A percentile compares a stretch with the other conserved stretches of the same genome.
phyloP scores from a whole-genome alignment of 805 yeast genomes.

The Peterozyma toletana region DNA sequence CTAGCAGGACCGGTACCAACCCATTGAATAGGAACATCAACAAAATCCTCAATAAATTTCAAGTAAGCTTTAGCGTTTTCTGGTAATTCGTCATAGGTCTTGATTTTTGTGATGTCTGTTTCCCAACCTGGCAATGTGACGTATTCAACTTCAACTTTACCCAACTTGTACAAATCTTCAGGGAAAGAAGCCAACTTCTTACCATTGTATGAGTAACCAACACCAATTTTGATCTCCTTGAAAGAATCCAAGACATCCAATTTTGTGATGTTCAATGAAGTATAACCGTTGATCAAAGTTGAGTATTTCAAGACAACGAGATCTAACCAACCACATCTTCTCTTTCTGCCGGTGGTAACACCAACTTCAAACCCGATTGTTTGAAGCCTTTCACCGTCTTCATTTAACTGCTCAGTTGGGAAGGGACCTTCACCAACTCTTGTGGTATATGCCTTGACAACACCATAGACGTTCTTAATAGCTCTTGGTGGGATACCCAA shows the following conservation, averaged over 20 bases:
- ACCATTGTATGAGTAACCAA: slow-evolving; percentile 77
- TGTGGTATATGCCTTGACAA: slow-evolving; percentile 96
- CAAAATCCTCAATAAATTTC: slow-evolving; percentile 76
- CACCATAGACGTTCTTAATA: slow-evolving; percentile 82
- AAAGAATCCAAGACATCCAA: slow-evolving; percentile 91
- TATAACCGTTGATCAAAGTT: slow-evolving; percentile 88
- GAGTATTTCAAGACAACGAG: slow-evolving; percentile 91
- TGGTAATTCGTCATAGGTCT: slow-evolving; percentile 73
- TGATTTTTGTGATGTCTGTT: slow-evolving; percentile 66
- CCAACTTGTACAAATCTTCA: slow-evolving; percentile 78
- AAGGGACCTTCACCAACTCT: slow-evolving; percentile 99
- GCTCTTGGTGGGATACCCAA: slow-evolving; percentile 90
- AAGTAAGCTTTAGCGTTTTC: slow-evolving; percentile 81
- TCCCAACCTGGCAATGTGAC: slow-evolving; percentile 95
- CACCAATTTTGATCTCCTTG: slow-evolving; percentile 82
- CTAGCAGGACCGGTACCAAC: slow-evolving; percentile 98
- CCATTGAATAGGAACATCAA: slow-evolving; percentile 87
- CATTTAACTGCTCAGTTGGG: slow-evolving; percentile 95
- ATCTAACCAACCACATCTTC: slow-evolving; percentile 99
- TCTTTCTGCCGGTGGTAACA: slow-evolving; percentile 97
- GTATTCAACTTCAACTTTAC: slow-evolving; percentile 87
- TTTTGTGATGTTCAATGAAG: slow-evolving; percentile 89
- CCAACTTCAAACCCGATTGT: slow-evolving; percentile 92
- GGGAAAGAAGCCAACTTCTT: slow-evolving; percentile 77
- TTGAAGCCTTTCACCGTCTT: slow-evolving; percentile 80